phyloP scores from a whole-genome alignment of 768 basidiomycete species.

The Boletus vinaceobasis region DNA sequence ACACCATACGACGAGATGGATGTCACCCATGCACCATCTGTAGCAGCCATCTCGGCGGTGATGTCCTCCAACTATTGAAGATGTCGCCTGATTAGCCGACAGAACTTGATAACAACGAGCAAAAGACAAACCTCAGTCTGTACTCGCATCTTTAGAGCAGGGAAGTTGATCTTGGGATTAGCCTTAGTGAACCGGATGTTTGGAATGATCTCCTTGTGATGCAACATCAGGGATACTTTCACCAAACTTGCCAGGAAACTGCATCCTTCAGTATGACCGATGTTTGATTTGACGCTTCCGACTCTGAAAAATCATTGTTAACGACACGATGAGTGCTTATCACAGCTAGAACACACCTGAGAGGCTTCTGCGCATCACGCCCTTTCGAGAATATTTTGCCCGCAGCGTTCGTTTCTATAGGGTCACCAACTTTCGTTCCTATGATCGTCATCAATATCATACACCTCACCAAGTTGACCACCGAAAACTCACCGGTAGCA shows the following conservation, averaged over 20 bases:
- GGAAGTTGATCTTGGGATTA: constrained; percentile 26
- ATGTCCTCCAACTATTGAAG: constrained; percentile 20
- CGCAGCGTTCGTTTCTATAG: constrained; percentile 49
- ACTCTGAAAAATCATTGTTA: constrained; percentile 12
- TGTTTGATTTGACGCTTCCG: constrained; percentile 26
- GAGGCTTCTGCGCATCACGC: constrained; percentile 14
- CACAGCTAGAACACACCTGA: constrained; percentile 9
- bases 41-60: constrained; percentile 27
- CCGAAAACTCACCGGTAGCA: constrained; percentile 37
- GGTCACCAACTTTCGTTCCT: constrained; percentile 45
- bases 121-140: constrained; percentile 20
- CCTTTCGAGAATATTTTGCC: constrained; percentile 34
- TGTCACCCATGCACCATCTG: constrained; percentile 28
- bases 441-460: not conserved
- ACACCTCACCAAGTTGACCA: not conserved
- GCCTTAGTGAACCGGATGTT: constrained; percentile 29
- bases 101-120: not conserved
- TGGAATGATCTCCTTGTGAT: constrained; percentile 28
- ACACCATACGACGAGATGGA: constrained; percentile 34
- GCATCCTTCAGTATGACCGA: constrained; percentile 29
- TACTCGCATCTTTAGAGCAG: constrained; percentile 23
- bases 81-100: not conserved
- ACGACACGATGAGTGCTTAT: not conserved
- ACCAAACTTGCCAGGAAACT: constrained; percentile 34
- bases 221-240: constrained; percentile 33